phyloP scores from a whole-genome alignment of 2,329 filamentous ascomycete species.

The Colletotrichum siamense region DNA sequence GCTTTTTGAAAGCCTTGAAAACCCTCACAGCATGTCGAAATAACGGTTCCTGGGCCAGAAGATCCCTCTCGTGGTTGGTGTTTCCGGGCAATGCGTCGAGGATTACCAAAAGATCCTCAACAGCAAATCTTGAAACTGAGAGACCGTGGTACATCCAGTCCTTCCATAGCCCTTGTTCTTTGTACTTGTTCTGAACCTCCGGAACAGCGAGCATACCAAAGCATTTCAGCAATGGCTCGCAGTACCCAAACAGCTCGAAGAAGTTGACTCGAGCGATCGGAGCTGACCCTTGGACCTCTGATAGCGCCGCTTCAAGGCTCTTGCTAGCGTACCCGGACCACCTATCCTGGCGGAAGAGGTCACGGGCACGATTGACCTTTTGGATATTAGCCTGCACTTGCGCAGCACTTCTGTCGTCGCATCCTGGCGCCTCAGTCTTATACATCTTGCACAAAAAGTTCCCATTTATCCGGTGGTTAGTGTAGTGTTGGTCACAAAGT shows the following conservation, averaged over 20 bases:
- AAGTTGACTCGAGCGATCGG: not conserved
- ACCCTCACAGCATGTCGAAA: not conserved
- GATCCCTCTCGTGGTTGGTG: accelerated
- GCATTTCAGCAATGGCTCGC: accelerated
- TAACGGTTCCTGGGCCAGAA: accelerated
- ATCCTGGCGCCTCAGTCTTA: not conserved
- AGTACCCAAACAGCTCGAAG: not conserved
- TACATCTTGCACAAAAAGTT: not conserved
- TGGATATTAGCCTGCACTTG: not conserved
- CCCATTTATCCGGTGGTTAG: accelerated
- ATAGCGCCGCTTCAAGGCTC: accelerated
- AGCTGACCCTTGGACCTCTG: not conserved
- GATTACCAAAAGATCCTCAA: not conserved
- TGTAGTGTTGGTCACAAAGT: not conserved
- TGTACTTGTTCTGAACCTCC: not conserved
- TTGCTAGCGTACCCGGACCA: not conserved
- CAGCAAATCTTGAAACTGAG: not conserved
- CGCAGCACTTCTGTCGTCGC: not conserved
- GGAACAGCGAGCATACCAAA: not conserved
- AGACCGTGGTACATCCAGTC: not conserved
- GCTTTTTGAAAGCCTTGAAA: accelerated
- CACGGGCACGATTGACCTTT: accelerated
- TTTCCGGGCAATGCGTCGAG: not conserved
- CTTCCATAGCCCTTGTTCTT: not conserved
- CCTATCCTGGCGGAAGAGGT: accelerated